These are phyloP conservation scores for Ceratocystis alfenasii DNA, from an alignment of 2,329 filamentous ascomycete genomes.

Conservation along the genomic window DNA sequence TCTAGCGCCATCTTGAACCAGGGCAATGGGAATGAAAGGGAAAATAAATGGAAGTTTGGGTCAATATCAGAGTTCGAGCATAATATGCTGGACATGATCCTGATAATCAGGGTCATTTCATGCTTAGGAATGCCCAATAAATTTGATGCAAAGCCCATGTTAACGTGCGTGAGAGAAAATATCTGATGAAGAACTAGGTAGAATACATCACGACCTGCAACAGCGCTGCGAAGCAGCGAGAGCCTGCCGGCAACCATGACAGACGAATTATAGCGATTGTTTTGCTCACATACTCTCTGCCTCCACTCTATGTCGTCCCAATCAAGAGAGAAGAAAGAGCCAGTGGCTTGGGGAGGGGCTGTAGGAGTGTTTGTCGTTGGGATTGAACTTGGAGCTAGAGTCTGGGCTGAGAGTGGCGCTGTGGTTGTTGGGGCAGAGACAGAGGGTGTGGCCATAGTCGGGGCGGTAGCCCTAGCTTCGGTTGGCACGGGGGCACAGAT, in stretches of 20 bases:
- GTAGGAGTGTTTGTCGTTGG: no score
- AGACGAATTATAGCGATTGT: not conserved
- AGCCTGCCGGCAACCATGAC: not conserved
- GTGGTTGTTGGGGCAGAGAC: no score
- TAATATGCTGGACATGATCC: not conserved
- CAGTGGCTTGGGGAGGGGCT: no score
- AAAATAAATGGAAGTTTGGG: not conserved
- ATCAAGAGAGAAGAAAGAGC: not conserved
- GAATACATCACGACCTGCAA: not conserved
- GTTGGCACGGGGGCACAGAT: not conserved
- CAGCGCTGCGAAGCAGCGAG: not conserved
- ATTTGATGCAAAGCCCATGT: not conserved
- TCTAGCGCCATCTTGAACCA: not conserved
- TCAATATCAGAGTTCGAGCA: not conserved
- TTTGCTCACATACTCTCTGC: not conserved
- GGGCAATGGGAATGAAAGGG: not conserved
- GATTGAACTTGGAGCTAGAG: no score
- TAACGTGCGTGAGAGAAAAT: not conserved
- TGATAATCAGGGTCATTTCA: not conserved
- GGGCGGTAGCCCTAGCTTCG: not conserved
- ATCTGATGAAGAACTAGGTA: not conserved
- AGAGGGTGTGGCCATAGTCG: not conserved
- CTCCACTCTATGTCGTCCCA: not conserved
- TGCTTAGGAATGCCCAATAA: not conserved
- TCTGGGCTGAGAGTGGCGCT: no score